Base-by-base conservation (phyloP, 2,329 filamentous ascomycete species). In the Botrytis sinoallii region DNA sequence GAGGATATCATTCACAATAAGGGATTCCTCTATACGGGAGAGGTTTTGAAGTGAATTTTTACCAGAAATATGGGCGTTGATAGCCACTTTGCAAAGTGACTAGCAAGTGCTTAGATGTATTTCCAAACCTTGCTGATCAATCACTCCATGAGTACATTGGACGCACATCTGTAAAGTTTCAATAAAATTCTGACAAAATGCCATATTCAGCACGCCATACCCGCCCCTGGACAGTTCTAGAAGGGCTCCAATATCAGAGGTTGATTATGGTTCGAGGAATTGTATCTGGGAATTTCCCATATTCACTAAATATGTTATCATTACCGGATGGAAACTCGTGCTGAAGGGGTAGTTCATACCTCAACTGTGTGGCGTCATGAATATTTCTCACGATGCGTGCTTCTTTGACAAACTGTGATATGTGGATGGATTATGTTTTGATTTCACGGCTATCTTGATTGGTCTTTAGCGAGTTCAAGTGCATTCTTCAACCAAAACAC, bases 401-500 rank as follows among this genome's bases (percentile, higher is more conserved):
- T 48, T 18, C 29, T 55, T 29, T 1, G 16, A n/a, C 8, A 57
- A 44, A 35, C 14, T 57, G 46, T 32, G n/a, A 57, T 57, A 69
- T 69, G 66, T 57, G 66, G 66, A 44, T 42, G 48, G 35, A 4
- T 57, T 44, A n/a, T 69, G n/a, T 44, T 57, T 69, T 57, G 25
- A 57, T 68, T 57, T 38, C 16, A 68, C 38, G 35, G 35, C 52
- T 55, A 42, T 68, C 46, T 40, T 68, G 65, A 69, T 69, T 69
- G 35, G 66, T 32, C 10, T 69, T 29, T 42, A 69, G 66, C 48
- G 38, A 69, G 29, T 32, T n/a, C 16, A 38, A 42, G 16, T 44
- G 22, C 66, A 59, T 69, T 69, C 66, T 18, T 69, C 35, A 57
- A 57, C n/a, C 48, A 25, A 38, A 69, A 69, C 48, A 69, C 10